Conservation (phyloP, 2,329 filamentous ascomycete genomes). For the Aspergillus caelatus region DNA sequence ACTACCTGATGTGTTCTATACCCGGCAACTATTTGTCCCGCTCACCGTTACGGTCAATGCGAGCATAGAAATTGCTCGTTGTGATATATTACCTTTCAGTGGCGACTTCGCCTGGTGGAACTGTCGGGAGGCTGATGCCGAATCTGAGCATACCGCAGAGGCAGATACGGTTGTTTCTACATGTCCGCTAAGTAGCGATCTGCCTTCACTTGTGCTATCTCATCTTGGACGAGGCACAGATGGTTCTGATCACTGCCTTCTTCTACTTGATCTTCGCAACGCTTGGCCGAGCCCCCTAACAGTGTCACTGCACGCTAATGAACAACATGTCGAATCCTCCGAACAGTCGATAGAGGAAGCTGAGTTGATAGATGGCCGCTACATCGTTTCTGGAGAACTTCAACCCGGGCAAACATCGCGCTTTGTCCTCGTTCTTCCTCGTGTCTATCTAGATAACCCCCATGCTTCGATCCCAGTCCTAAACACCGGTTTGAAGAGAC, state of each 20-base stretch:
- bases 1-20: conserved; percentile 75
- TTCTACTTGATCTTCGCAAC: conserved; percentile 84
- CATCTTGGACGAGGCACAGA: conserved; percentile 45
- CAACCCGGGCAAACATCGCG: conserved; percentile 68
- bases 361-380: conserved; percentile 23
- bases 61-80: conserved; percentile 77
- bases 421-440: conserved; percentile 73
- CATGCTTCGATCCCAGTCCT: conserved; percentile 77
- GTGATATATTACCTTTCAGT: conserved; percentile 76
- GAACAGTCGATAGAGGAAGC: conserved; percentile 20
- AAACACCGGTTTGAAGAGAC: conserved; percentile 80
- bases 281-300: conserved; percentile 81
- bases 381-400: conserved; percentile 48
- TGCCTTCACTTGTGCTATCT: conserved; percentile 51
- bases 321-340: conserved; percentile 24
- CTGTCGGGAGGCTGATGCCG: conserved; percentile 20
- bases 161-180: conserved; percentile 16
- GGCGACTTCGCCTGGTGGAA: conserved; percentile 68
- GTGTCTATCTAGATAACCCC: conserved; percentile 75
- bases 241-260: conserved; percentile 69
- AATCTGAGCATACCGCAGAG: conserved; percentile 5
- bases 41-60: conserved; percentile 90
- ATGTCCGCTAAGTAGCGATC: conserved; percentile 35
- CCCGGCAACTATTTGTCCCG: conserved; percentile 77
- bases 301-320: conserved; percentile 60